Percentiles rank a stretch among this genome's conserved stretches.
Evolutionary conservation across 345 rosid genomes (phyloP).

Genomic region (Cardamine resedifolia): DNA sequence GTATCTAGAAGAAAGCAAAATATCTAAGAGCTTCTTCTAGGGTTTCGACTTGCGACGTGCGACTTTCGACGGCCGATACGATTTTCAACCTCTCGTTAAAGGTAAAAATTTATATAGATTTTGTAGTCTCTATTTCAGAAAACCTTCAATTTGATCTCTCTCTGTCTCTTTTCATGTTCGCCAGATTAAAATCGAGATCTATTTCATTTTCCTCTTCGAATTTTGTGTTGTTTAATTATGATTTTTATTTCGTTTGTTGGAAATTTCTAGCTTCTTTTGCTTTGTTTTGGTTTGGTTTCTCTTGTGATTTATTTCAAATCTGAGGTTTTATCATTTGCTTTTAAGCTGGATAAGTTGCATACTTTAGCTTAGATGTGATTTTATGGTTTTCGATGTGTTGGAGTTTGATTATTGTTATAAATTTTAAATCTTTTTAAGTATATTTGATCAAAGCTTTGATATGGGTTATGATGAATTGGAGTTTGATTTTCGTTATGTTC

Average conservation of each 20-base stretch:
- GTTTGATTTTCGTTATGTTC: too few relatives aligned
- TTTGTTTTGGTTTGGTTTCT: too few relatives aligned
- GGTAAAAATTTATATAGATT: not conserved
- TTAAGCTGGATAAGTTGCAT: not conserved
- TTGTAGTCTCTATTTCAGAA: not conserved
- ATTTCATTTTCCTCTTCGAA: not conserved
- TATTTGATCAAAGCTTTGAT: not conserved
- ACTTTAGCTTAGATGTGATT: not conserved
- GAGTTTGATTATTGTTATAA: not conserved
- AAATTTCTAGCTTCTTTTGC: not conserved
- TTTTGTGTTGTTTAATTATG: not conserved
- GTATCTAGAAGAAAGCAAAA: constrained; percentile 19
- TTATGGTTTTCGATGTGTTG: not conserved
- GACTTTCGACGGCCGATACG: constrained; percentile 23
- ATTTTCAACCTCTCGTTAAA: not conserved
- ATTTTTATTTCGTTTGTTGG: not conserved
- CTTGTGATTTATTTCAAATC: constrained; percentile 3
- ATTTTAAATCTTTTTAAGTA: not conserved
- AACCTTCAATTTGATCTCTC: not conserved
- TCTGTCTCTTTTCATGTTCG: not conserved
- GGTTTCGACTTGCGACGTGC: constrained; percentile 32
- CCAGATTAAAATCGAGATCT: not conserved
- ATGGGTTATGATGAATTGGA: too few relatives aligned
- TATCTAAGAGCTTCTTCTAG: constrained; percentile 20
- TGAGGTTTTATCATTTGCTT: not conserved